Evolutionary conservation across 805 yeast genomes (phyloP).

Genomic region (Candida ovalis): DNA sequence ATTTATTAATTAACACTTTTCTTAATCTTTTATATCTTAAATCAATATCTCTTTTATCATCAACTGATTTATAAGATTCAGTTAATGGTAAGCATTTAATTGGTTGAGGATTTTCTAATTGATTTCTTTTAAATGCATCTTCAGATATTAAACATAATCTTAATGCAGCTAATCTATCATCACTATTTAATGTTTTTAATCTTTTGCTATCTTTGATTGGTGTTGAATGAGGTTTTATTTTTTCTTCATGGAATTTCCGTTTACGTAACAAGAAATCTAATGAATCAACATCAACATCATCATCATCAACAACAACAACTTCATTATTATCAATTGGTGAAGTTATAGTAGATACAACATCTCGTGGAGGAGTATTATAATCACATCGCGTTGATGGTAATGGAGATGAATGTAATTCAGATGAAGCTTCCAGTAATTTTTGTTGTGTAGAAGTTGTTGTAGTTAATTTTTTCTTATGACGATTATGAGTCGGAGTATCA

Average conservation of each 20-base stretch:
- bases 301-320: no score
- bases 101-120: neutral
- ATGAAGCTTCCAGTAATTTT: neutral
- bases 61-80: neutral
- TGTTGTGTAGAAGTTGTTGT: neutral
- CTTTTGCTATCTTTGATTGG: neutral
- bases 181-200: neutral
- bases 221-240: neutral
- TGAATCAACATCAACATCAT: neutral
- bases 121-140: slow-evolving; percentile 3
- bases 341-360: neutral
- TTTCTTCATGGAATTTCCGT: neutral
- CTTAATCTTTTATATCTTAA: slow-evolving; percentile 8
- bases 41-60: slow-evolving; percentile 3
- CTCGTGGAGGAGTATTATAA: neutral
- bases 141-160: slow-evolving; percentile 15
- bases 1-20: slow-evolving; percentile 7
- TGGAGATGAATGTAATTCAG: neutral
- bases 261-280: neutral
- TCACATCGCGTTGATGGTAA: neutral
- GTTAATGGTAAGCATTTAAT: slow-evolving; percentile 3
- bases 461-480: neutral
- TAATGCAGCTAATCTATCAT: slow-evolving; percentile 15
- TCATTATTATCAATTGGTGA: no score
- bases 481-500: neutral